Evolutionary conservation across 73 alveolate genomes (phyloP), one percentile per base, ranked within the genome.

Genomic region (Paramecium tetraurelia): DNA sequence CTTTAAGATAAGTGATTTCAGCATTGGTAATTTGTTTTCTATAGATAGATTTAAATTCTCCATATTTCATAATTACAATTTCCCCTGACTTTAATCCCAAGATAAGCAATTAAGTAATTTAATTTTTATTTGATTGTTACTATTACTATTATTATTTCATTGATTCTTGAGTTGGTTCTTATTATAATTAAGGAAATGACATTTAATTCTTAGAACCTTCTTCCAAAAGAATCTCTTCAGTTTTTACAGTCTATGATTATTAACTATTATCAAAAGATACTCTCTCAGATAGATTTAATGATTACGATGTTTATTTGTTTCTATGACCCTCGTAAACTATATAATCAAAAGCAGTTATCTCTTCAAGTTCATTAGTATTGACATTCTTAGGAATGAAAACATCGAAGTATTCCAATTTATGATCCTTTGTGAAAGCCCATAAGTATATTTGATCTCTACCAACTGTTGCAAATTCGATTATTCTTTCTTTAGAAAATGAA

Each of bases 361-460:
- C 90, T 46, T 80, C 70, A 10, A 80, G 29, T 48, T 80, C 46
- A 80, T 80, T 80, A 7, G 87, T 75, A 35, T 44, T 41, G 7
- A 21, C 5, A 44, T 89, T 41, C 43, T 50, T 89, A 40, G 89
- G 90, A 9, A 89, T n/a, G 40, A 89, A 89, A 0, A 71, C 89
- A 50, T 89, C 94, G 29, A 27, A 89, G 20, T 89, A 89, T 72
- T 89, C 87, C 24, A 89, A 71, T 89, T 77, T 89, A 16, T 71
- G 24, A 27, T 35, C 88, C 31, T 89, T 69, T 21, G 86, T 83
- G 2, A 89, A 29, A 4, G 94, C 94, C 94, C 94, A 89, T 21
- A 89, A 72, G 46, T 89, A 53, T 44, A 89, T 68, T 21, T 77
- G 57, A 29, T 89, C 94, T 70, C 94, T 68, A 14, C 94, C 94